Conservation (phyloP, 306 rosid genomes). For the Chamaecrista fasciculata region DNA sequence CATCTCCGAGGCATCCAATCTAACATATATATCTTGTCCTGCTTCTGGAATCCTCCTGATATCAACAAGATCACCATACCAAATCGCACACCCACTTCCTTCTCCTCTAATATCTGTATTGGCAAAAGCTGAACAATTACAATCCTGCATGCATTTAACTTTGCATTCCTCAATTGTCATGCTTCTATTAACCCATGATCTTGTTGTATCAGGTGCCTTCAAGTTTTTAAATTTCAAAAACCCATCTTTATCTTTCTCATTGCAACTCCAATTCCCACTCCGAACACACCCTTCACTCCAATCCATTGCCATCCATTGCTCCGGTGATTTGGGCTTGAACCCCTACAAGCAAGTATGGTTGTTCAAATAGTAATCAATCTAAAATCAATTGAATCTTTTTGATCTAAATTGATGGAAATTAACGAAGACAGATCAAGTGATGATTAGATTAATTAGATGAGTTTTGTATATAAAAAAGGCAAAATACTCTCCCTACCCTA, state of each 20-base stretch:
- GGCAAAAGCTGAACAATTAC: conserved; percentile 36
- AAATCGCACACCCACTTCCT: conserved; percentile 35
- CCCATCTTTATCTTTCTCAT: conserved; percentile 23
- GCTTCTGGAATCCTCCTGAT: neutral
- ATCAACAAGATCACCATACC: conserved; percentile 43
- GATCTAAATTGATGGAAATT: too few relatives aligned
- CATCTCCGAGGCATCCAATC: conserved; percentile 26
- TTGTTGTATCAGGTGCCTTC: conserved; percentile 29
- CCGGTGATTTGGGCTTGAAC: conserved; percentile 24
- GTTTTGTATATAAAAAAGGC: too few relatives aligned
- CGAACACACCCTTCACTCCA: conserved; percentile 34
- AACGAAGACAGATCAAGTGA: too few relatives aligned
- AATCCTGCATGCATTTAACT: conserved; percentile 16
- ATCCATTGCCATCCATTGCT: neutral
- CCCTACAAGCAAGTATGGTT: conserved; percentile 36
- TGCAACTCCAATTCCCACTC: conserved; percentile 20
- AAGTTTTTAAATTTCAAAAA: neutral
- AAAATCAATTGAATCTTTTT: too few relatives aligned
- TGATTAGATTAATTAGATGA: too few relatives aligned
- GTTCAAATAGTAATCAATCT: too few relatives aligned
- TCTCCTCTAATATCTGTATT: conserved; percentile 17
- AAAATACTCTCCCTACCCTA: too few relatives aligned
- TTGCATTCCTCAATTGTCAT: conserved; percentile 9
- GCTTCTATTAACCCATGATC: conserved; percentile 7
- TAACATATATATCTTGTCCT: conserved; percentile 48